Evolutionary conservation across 2,329 filamentous ascomycete genomes (phyloP).

Genomic region (Ophioceras dolichostomum): DNA sequence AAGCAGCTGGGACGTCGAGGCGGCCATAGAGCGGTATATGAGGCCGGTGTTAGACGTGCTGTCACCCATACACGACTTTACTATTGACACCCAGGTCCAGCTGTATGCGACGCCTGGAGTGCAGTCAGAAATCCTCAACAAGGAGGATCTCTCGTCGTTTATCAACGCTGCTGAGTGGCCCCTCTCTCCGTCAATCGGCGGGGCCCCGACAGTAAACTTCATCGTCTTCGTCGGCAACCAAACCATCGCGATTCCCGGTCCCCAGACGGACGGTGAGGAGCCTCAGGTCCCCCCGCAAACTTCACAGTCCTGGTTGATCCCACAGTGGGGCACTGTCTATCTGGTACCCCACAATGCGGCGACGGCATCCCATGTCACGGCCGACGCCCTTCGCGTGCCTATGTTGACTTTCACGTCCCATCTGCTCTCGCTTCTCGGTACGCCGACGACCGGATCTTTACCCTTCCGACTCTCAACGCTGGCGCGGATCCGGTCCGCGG

Average conservation of each 20-base stretch:
- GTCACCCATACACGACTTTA: constrained; percentile 82
- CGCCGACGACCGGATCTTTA: constrained; percentile 71
- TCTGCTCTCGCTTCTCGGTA: constrained; percentile 74
- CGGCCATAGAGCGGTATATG: constrained; percentile 70
- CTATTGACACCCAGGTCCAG: constrained; percentile 91
- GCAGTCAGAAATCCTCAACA: constrained; percentile 53
- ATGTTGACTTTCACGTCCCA: constrained; percentile 88
- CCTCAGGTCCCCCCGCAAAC: constrained; percentile 20
- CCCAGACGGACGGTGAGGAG: neutral
- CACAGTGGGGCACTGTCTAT: constrained; percentile 78
- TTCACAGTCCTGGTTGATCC: constrained; percentile 72
- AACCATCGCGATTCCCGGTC: constrained; percentile 41
- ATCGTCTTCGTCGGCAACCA: constrained; percentile 78
- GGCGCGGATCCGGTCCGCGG: constrained; percentile 72
- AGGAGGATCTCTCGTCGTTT: constrained; percentile 83
- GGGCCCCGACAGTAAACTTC: constrained; percentile 91
- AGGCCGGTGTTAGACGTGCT: constrained; percentile 69
- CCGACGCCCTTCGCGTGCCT: constrained; percentile 59
- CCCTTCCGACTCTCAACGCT: constrained; percentile 77
- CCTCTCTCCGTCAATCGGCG: constrained; percentile 82
- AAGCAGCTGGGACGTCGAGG: constrained; percentile 83
- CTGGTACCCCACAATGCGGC: constrained; percentile 36
- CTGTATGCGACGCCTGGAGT: constrained; percentile 70
- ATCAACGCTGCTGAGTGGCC: constrained; percentile 99
- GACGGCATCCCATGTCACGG: constrained; percentile 38